Percentiles rank a stretch among this genome's conserved stretches.
These are phyloP conservation scores for Aspergillus diversus DNA, from an alignment of 495 filamentous ascomycete species.

Conservation along the genomic window DNA sequence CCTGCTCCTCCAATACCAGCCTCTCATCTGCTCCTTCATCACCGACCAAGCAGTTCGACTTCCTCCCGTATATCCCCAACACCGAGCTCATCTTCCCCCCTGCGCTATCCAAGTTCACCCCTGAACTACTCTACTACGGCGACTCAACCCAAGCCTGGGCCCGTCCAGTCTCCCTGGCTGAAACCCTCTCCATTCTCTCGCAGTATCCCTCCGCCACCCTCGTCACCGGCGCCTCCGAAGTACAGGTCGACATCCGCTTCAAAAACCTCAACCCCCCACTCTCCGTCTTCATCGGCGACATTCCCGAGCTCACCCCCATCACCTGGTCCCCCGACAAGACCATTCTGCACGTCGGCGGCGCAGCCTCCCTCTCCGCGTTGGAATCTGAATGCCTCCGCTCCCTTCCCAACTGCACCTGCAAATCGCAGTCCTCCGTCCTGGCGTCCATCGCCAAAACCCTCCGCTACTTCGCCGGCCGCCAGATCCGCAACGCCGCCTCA, in stretches of 20 bases:
- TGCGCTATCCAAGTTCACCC: constrained; percentile 74
- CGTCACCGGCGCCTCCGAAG: constrained; percentile 93
- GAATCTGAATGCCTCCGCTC: constrained; percentile 54
- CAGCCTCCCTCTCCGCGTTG: constrained; percentile 82
- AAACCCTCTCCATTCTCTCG: constrained; percentile 86
- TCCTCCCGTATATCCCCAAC: constrained; percentile 89
- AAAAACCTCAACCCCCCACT: constrained; percentile 85
- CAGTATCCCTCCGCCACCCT: constrained; percentile 84
- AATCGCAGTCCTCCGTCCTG: constrained; percentile 49
- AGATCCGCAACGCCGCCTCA: constrained; percentile 97
- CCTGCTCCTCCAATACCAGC: constrained; percentile 11
- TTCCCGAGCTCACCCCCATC: constrained; percentile 80
- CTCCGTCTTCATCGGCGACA: constrained; percentile 91
- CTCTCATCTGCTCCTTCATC: background rate
- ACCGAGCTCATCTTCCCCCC: constrained; percentile 95
- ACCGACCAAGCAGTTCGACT: constrained; percentile 49
- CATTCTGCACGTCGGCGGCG: constrained; percentile 83
- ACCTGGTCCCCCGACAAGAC: constrained; percentile 65
- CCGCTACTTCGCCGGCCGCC: constrained; percentile 90
- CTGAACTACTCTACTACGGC: constrained; percentile 80
- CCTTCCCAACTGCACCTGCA: background rate
- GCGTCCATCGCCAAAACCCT: constrained; percentile 71
- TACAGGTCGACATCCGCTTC: constrained; percentile 97
- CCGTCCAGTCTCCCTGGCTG: constrained; percentile 79
- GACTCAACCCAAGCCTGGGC: constrained; percentile 94